Evolutionary conservation across 2,329 filamentous ascomycete species (phyloP), one percentile per base, ranked within the genome.

Genomic region (Coleophoma eucalyptorum): DNA sequence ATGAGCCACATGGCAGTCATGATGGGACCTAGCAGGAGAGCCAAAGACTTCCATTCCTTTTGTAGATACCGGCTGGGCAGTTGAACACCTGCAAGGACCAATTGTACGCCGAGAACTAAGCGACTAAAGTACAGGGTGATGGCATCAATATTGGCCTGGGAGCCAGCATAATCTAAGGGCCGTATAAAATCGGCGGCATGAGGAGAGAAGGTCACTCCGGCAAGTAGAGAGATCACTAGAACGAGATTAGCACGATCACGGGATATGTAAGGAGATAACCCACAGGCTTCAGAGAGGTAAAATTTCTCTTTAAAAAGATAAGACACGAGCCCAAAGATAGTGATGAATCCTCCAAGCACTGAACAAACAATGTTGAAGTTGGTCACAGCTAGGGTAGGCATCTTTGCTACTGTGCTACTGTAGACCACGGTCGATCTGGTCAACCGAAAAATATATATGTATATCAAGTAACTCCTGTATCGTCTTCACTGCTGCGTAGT

Each of bases 201-300:
- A 0, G 90, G 90, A 1, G 88, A 90, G 67, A 96, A 90, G 21
- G 82, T 75, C 8, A 96, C 74, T 8, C 92, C 92, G 3, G 85
- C 86, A 16, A 96, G 65, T 41, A 95, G 79, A 2, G 91, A 91
- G 48, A 96, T 95, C 48, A 96, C 89, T 92, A 26, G 2, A 8
- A 10, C 13, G 20, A 5, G 13, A 5, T 31, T 46, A 26, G 19
- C 16, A 26, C 10, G 18, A 34, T 31, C 21, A 12, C 16, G 2
- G 19, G 26, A 50, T 18, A 33, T 26, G 3, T 20, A 31, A 20
- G 6, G 43, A 47, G 49, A 21, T 15, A 49, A 52, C 20, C 49
- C 74, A 93, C 90, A 74, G 48, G 92, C 89, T 78, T 97, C 92
- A 1, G 90, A 96, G 1, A 97, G 78, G 66, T 96, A 96, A 65